Evolutionary conservation across 441 rosid genomes (phyloP).

Genomic region (Corymbia citriodora): DNA sequence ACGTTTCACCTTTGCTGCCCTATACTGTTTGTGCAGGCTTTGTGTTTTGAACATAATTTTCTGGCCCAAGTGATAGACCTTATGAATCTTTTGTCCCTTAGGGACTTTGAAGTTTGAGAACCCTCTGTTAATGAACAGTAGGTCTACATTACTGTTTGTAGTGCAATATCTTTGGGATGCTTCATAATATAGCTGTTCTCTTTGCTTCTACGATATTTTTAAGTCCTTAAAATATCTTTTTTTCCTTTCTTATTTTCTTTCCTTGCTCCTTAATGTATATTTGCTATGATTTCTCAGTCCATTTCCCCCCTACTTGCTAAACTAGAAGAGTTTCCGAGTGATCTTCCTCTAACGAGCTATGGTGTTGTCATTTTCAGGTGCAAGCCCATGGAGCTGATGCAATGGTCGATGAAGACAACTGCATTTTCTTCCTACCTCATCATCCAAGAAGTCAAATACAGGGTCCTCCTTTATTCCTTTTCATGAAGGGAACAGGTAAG

Average conservation of each 20-base stretch:
- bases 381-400: conserved; percentile 99
- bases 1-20: not conserved
- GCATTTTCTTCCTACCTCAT: conserved; percentile 96
- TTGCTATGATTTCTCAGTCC: not conserved
- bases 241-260: not conserved
- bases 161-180: not conserved
- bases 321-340: not conserved
- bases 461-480: conserved; percentile 73
- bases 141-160: not conserved
- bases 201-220: not conserved
- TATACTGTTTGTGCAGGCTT: not conserved
- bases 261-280: not conserved
- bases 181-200: not conserved
- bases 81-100: not conserved
- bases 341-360: not conserved
- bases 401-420: conserved; percentile 91
- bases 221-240: not conserved
- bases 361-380: conserved; percentile 38
- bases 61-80: not conserved
- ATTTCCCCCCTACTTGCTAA: not conserved
- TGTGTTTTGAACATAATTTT: not conserved
- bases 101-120: not conserved
- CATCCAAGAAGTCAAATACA: conserved; percentile 76
- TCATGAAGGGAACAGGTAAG: conserved; percentile 98
- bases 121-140: not conserved